Percentiles rank a stretch among this genome's conserved stretches.
Conservation (phyloP, 768 basidiomycete genomes). For the Leccinum truebloodii region DNA sequence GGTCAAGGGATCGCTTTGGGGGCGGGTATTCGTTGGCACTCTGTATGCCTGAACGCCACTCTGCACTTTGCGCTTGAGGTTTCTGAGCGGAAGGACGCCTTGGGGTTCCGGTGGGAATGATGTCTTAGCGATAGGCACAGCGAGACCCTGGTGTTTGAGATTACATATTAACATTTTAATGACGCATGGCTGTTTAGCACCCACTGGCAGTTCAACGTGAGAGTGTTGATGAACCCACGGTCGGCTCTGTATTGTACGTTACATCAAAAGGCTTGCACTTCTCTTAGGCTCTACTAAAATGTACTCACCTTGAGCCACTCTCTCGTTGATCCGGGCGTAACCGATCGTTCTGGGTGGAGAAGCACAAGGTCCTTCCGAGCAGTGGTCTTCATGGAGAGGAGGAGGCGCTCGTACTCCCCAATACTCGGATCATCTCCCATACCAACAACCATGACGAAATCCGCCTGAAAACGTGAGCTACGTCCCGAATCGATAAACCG, state of each 20-base stretch:
- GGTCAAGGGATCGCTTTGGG: constrained; percentile 75
- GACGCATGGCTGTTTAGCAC: constrained; percentile 21
- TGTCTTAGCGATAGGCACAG: constrained; percentile 62
- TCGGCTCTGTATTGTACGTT: constrained; percentile 59
- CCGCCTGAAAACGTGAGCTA: constrained; percentile 54
- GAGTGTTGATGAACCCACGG: constrained; percentile 97
- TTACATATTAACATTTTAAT: constrained; percentile 5
- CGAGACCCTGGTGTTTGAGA: constrained; percentile 58
- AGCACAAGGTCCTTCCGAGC: constrained; percentile 97
- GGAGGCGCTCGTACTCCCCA: constrained; percentile 92
- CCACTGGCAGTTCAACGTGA: constrained; percentile 86
- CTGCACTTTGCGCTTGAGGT: constrained; percentile 91
- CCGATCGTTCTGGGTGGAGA: constrained; percentile 88
- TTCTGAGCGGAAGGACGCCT: constrained; percentile 85
- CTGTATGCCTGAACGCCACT: constrained; percentile 88
- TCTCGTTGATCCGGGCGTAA: constrained; percentile 87
- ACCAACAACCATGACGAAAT: constrained; percentile 91
- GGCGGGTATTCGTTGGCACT: constrained; percentile 56
- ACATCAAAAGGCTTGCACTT: constrained; percentile 4
- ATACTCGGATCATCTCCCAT: constrained; percentile 90
- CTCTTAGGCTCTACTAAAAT: constrained; percentile 2
- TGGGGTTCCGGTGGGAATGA: constrained; percentile 77
- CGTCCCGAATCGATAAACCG: not conserved
- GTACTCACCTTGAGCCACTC: constrained; percentile 86
- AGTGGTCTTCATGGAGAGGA: constrained; percentile 96